phyloP scores from a whole-genome alignment of 805 yeast species.

The Sugiyamaella floridensis region DNA sequence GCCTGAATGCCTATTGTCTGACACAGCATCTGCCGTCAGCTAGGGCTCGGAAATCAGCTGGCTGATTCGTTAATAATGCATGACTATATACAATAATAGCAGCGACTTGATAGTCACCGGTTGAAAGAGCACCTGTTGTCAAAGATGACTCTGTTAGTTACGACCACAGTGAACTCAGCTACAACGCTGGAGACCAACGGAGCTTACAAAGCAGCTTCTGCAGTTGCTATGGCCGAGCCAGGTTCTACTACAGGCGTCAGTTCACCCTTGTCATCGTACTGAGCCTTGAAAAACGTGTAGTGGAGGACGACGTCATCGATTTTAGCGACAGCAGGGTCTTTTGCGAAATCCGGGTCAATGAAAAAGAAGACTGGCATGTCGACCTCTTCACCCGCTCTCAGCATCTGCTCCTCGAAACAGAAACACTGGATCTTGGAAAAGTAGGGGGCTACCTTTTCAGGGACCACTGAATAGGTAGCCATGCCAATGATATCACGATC shows the following conservation, averaged over 20 bases:
- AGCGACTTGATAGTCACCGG: neutral
- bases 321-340: conserved; percentile 87
- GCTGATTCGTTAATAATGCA: neutral
- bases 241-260: conserved; percentile 19
- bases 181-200: no score
- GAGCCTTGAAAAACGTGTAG: conserved; percentile 73
- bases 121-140: no score
- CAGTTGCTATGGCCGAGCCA: neutral
- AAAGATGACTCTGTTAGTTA: no score
- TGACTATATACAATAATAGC: neutral
- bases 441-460: conserved; percentile 93
- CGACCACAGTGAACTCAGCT: no score
- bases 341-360: conserved; percentile 91
- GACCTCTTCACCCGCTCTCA: conserved; percentile 93
- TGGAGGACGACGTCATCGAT: conserved; percentile 85
- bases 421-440: conserved; percentile 97
- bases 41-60: no score
- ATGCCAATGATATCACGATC: conserved; percentile 91
- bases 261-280: conserved; percentile 22
- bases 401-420: conserved; percentile 93
- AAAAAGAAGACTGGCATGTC: conserved; percentile 98
- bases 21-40: no score
- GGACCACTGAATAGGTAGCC: conserved; percentile 96
- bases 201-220: neutral
- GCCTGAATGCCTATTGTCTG: no score